Base-by-base conservation (phyloP, 1,284 basidiomycete genomes). In the Marasmius tenuissimus region DNA sequence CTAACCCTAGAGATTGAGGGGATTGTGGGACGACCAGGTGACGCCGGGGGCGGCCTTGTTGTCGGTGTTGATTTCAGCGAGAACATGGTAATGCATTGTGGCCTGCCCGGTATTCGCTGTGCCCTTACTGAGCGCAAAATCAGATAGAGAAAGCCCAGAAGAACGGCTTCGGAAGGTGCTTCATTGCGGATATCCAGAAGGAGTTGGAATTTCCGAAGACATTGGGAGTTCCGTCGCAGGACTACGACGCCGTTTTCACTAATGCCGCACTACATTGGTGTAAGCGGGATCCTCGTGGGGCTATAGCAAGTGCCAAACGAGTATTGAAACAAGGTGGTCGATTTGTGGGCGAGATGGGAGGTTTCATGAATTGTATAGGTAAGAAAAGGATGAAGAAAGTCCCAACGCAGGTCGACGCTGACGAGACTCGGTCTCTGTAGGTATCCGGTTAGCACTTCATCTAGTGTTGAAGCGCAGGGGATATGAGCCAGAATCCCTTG, bases 221-320 rank as follows among this genome's bases (percentile, higher is more conserved):
- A n/a, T 47, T 53, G 22, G 20, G 12, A 27, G 67, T 74, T 11
- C 67, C 70, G 16, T 63, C 62, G 53, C 50, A 65, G 55, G 75
- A 75, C 56, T 89, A 84, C 63, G 85, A 89, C 66, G 82, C 85
- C 0, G 87, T 91, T 1, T 94, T 94, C 75, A 88, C 88, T 50
- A 93, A 90, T 61, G 92, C 93, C 0, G 81, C 85, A 1, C 72
- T 95, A 62, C 93, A 96, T 69, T 95, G 93, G 93, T 94, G 92
- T 73, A 93, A 92, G 71, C 73, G 76, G 8, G 79, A 90, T 68
- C 93, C 93, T 0, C 70, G 69, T 0, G 86, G 83, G 0, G 92
- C 93, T 1, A 72, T 93, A 2, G 73, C 81, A 12, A 81, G 84
- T 53, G 83, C 84, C 34, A 84, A 83, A 66, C 78, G 76, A 58